Evolutionary conservation across 257 asterid species (phyloP).

Genomic region (Mitragyna speciosa): DNA sequence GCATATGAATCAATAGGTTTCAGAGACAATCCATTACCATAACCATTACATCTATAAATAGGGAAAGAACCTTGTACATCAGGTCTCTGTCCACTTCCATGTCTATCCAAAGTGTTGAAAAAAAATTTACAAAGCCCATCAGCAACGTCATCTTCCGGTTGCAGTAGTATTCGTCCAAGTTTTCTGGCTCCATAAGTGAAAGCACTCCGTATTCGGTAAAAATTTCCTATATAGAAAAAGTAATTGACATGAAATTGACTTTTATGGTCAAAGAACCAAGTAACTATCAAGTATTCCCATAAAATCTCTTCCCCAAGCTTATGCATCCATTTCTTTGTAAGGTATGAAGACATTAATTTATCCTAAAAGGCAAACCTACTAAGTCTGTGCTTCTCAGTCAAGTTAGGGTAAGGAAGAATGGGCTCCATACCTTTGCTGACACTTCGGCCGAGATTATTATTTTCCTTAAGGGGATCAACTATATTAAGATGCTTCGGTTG

Average conservation of each 20-base stretch:
- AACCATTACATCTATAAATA: constrained; percentile 20
- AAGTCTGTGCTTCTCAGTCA: neutral
- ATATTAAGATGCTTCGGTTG: constrained; percentile 69
- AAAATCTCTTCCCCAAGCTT: neutral
- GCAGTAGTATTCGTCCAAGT: constrained; percentile 55
- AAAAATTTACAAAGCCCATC: constrained; percentile 64
- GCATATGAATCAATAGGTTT: constrained; percentile 24
- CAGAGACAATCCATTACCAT: constrained; percentile 23
- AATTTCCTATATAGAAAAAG: constrained; percentile 53
- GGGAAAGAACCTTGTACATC: constrained; percentile 44
- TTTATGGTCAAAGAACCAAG: neutral
- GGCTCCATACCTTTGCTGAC: constrained; percentile 63
- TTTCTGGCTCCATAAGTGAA: constrained; percentile 77
- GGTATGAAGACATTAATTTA: neutral
- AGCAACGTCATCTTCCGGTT: constrained; percentile 47
- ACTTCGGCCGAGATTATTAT: constrained; percentile 85
- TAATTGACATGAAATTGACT: neutral
- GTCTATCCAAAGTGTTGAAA: constrained; percentile 64
- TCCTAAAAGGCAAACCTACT: neutral
- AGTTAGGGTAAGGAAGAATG: neutral
- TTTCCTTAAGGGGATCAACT: constrained; percentile 75
- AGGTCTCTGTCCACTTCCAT: constrained; percentile 57
- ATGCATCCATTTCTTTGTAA: neutral
- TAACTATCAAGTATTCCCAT: neutral
- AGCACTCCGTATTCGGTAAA: constrained; percentile 83